phyloP scores from a whole-genome alignment of 306 rosid genomes.

The Rosa multiflora region DNA sequence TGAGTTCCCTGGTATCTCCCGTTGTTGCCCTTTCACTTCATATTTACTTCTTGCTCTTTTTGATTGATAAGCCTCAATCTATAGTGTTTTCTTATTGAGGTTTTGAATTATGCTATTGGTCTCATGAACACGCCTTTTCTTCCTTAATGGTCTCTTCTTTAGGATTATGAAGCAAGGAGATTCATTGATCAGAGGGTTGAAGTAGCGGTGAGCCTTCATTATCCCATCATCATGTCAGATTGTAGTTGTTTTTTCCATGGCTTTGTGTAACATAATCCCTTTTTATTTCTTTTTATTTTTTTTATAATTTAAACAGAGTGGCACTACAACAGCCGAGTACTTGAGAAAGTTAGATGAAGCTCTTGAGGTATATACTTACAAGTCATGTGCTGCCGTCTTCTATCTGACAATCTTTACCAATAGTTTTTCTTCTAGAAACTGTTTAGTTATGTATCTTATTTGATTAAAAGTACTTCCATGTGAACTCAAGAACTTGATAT shows the following conservation, averaged over 20 bases:
- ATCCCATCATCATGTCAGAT: constrained; percentile 26
- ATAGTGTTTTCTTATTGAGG: not conserved
- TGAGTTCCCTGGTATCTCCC: not conserved
- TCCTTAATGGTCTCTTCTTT: constrained; percentile 11
- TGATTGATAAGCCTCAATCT: not conserved
- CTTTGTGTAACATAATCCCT: constrained; percentile 5
- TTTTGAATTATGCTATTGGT: not conserved
- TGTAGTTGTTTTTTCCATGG: constrained; percentile 16
- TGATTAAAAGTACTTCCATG: not conserved
- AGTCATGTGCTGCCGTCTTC: not conserved
- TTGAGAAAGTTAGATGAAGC: constrained; percentile 73
- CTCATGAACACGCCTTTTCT: not conserved
- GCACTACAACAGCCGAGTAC: constrained; percentile 70
- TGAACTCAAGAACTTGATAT: not conserved
- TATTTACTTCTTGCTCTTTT: not conserved
- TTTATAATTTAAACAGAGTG: constrained; percentile 55
- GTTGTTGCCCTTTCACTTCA: not conserved
- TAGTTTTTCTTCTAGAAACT: not conserved
- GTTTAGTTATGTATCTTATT: not conserved
- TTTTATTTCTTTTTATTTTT: not conserved
- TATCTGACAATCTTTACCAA: not conserved
- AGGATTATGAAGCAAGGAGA: constrained; percentile 86
- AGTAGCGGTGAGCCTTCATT: constrained; percentile 58
- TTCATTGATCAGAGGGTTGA: constrained; percentile 82
- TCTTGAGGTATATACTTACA: constrained; percentile 54